phyloP scores from a whole-genome alignment of 306 rosid species.

The Dicorynia guianensis region DNA sequence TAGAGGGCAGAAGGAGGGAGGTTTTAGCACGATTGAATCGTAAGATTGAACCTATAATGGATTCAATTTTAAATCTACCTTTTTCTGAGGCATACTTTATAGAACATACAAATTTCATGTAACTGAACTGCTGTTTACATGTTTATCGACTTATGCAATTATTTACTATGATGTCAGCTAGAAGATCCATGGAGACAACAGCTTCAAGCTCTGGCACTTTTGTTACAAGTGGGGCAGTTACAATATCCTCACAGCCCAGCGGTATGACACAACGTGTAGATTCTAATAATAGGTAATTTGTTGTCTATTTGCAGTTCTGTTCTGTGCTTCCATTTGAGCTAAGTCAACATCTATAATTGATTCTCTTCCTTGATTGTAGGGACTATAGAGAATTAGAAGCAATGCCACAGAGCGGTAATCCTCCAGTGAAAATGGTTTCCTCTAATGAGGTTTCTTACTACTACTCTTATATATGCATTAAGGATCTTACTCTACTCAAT shows the following conservation, averaged over 20 bases:
- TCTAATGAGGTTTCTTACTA: conserved; percentile 72
- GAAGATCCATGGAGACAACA: conserved; percentile 61
- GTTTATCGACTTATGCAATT: conserved; percentile 17
- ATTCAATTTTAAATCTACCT: not conserved
- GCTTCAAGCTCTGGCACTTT: conserved; percentile 42
- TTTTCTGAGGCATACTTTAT: not conserved
- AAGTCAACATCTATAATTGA: conserved; percentile 18
- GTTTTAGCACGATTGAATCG: conserved; percentile 67
- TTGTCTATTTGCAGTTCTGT: not conserved
- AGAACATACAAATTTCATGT: conserved; percentile 19
- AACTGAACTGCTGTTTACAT: not conserved
- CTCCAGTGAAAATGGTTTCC: conserved; percentile 60
- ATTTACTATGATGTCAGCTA: conserved; percentile 53
- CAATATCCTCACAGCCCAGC: conserved; percentile 40
- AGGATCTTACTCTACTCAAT: not conserved
- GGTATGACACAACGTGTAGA: conserved; percentile 39
- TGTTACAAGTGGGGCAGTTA: conserved; percentile 8
- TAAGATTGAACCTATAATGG: conserved; percentile 44
- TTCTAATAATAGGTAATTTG: conserved; percentile 47
- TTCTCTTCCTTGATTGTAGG: conserved; percentile 45
- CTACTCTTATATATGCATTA: conserved; percentile 1
- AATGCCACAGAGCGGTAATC: conserved; percentile 31
- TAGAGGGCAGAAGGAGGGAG: conserved; percentile 86
- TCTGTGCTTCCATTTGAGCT: not conserved
- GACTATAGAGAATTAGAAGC: conserved; percentile 41